Base-by-base conservation (phyloP, 192 early-diverging fungal genomes). In the Haplosporangium gracile region DNA sequence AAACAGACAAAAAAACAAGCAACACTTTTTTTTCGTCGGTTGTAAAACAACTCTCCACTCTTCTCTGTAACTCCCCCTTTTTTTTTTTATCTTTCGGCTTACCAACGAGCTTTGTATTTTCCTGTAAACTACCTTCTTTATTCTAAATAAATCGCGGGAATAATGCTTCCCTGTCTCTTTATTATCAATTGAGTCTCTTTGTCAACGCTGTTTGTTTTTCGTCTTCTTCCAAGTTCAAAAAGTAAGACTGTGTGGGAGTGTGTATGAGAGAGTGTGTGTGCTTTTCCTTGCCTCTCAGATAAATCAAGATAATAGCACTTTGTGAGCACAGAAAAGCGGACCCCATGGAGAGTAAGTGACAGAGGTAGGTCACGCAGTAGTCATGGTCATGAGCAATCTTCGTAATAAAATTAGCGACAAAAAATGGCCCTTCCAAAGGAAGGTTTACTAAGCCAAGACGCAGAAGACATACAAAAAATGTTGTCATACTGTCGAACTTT, bases 361-460 rank as follows among this genome's bases (percentile, higher is more conserved):
- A 65, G 60, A 65, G 60, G 32, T 60, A 32, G 60, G 60, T 65
- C 60, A 65, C 60, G 60, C 60, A 65, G 60, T 65, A 29, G 60
- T 65, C 60, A 65, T 65, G 60, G 60, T 65, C 60, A 65, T 65
- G 60, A 65, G 60, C 60, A 65, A 34, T 65, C 60, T 26, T 32
- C 24, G 22, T 32, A 65, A 11, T 34, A 65, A 65, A 65, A 65
- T 65, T 65, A 65, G 60, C 47, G 15, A 11, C 26, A 63, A 36
- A 36, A 36, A 36, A 36, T 36, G 36, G 36, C 57, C 57, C 8
- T 63, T 5, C 53, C n/a, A 5, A 24, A 24, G 20, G 53, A 57
- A 57, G 6, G 53, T 24, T 57, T 22, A 57, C 53, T 57, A 20
- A 57, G 53, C 53, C 53, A 57, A 24, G 53, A 11, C 26, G 26